Base-by-base conservation (phyloP, 306 rosid genomes). In the Rubus idaeus region DNA sequence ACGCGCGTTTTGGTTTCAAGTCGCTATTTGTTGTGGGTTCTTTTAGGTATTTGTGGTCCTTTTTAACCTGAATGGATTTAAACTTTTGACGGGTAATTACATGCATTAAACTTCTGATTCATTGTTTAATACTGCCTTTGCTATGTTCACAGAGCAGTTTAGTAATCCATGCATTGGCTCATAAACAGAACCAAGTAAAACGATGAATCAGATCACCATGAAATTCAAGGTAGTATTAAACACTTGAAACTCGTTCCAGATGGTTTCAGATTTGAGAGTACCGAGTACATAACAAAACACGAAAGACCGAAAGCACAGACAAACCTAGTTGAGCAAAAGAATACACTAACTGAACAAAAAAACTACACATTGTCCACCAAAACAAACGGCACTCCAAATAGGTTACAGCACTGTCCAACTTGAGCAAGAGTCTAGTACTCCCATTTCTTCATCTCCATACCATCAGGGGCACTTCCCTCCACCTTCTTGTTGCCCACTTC, bases 381-480 rank as follows among this genome's bases (percentile, higher is more conserved):
- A 55, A 85, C 84, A 51, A 82, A 79, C 74, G 51, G 10, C 71
- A 80, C 63, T 49, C 50, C 75, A 8, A 82, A 69, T 72, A 30
- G 18, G 60, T 50, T 71, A 72, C 68, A 61, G 40, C 47, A 50
- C 17, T 1, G 5, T 60, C 68, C 40, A 64, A 68, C 60, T 13
- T 23, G 53, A 65, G 23, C 14, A 62, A 61, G 63, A n/a, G n/a
- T 53, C 76, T 71, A 95, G 83, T 71, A 78, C 83, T 91, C 92
- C 97, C 97, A 95, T 77, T 91, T 92, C 86, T 83, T 95, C 90
- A 95, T 68, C 85, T 92, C 97, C 97, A 95, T 95, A 64, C 99
- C 99, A 78, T 95, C 97, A 16, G 97, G 99, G 50, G 99, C 92
- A 68, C 97, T 95, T 83, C 97, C 97, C 81, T 95, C 97, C 0